Percentiles rank a stretch among this genome's conserved stretches.
Evolutionary conservation across 805 yeast species (phyloP).

Genomic region (Tetrapisispora iriomotensis): DNA sequence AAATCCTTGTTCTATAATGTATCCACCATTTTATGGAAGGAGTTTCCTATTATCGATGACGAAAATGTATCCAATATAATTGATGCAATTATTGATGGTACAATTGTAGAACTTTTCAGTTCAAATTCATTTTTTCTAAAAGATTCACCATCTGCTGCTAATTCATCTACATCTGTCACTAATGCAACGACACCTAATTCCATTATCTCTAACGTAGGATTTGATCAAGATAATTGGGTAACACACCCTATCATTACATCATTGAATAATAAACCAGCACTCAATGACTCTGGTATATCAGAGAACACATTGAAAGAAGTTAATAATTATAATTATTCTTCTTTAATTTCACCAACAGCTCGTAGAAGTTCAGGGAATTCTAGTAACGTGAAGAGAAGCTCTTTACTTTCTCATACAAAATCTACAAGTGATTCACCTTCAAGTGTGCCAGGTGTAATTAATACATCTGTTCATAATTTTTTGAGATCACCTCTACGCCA

Average conservation of each 20-base stretch:
- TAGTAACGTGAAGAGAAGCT: background rate
- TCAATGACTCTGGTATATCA: background rate
- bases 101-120: constrained; percentile 14
- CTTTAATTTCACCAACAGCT: constrained; percentile 14
- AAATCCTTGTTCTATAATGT: constrained; percentile 22
- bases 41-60: constrained; percentile 17
- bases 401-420: background rate
- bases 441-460: background rate
- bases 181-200: background rate
- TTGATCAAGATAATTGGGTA: background rate
- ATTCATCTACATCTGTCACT: background rate
- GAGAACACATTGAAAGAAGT: background rate
- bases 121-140: constrained; percentile 8
- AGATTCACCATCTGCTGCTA: constrained; percentile 7
- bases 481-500: background rate
- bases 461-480: background rate
- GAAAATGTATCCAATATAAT: constrained; percentile 17
- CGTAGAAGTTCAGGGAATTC: constrained; percentile 5
- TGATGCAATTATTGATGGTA: constrained; percentile 21
- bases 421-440: background rate
- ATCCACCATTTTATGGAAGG: constrained; percentile 20
- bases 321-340: constrained; percentile 3
- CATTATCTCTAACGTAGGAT: no score
- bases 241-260: background rate
- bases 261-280: no score